Evolutionary conservation across 2,329 filamentous ascomycete species (phyloP).

Genomic region (Clarireedia paspali): DNA sequence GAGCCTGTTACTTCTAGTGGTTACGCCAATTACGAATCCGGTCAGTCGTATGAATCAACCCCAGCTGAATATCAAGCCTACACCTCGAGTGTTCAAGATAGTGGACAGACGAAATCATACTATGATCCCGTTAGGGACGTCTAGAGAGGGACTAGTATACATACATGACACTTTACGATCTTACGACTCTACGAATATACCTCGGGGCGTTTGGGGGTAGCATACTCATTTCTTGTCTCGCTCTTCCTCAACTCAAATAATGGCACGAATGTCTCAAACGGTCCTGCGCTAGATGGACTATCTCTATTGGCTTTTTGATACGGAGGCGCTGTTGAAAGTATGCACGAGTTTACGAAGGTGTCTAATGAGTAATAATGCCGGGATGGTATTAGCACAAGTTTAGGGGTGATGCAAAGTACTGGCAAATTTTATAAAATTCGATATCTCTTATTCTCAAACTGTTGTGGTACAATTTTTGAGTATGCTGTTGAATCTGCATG

Average conservation of each 20-base stretch:
- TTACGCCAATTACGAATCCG: neutral
- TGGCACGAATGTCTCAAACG: too few relatives aligned
- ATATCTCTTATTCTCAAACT: too few relatives aligned
- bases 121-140: constrained; percentile 17
- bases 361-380: neutral
- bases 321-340: neutral
- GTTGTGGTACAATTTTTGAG: too few relatives aligned
- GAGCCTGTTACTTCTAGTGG: neutral
- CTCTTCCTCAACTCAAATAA: too few relatives aligned
- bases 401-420: too few relatives aligned
- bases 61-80: neutral
- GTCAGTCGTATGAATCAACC: neutral
- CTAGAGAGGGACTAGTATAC: neutral
- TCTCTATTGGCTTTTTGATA: too few relatives aligned
- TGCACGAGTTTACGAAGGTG: neutral
- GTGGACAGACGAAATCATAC: neutral
- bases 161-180: neutral
- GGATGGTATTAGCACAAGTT: neutral
- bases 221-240: neutral
- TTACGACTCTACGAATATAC: neutral
- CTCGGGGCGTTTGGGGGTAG: neutral
- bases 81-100: neutral
- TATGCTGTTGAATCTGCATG: too few relatives aligned
- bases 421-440: neutral
- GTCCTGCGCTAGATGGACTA: too few relatives aligned